These are phyloP conservation scores for Conringia planisiliqua DNA, from an alignment of 345 rosid species.

Conservation along the genomic window DNA sequence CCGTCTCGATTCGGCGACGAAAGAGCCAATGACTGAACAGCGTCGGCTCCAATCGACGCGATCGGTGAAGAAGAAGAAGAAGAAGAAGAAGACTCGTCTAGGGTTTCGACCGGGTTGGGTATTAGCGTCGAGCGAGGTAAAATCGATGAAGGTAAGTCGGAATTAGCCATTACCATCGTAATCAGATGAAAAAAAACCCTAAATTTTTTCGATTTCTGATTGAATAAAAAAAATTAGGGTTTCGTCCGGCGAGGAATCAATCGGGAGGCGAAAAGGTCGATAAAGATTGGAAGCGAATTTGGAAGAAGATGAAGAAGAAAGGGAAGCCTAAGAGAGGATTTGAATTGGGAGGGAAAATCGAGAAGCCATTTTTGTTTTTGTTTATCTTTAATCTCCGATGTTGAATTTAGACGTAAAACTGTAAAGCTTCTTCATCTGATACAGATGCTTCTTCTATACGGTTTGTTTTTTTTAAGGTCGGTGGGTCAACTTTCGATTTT, in stretches of 20 bases:
- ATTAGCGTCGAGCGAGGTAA: not conserved
- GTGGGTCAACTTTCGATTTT: not conserved
- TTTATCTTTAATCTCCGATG: not conserved
- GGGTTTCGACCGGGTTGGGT: slow-evolving; percentile 23
- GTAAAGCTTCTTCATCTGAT: not conserved
- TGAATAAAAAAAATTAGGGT: slow-evolving; percentile 16
- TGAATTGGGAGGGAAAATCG: slow-evolving; percentile 32
- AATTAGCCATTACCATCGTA: not conserved
- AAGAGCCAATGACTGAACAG: slow-evolving; percentile 15
- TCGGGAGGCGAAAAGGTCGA: not conserved
- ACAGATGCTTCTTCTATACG: not conserved
- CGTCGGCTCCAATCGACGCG: not conserved
- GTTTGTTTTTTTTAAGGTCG: not conserved
- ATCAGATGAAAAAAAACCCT: not conserved
- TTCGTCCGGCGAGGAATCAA: not conserved
- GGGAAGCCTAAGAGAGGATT: not conserved
- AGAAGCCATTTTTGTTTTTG: slow-evolving; percentile 6
- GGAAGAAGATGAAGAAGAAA: not conserved
- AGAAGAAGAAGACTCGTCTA: not conserved
- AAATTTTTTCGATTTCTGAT: not conserved
- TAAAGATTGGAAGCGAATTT: not conserved
- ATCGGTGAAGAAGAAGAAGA: not conserved
- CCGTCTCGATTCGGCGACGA: slow-evolving; percentile 5
- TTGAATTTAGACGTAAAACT: slow-evolving; percentile 1
- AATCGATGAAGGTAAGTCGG: not conserved